Evolutionary conservation across 495 filamentous ascomycete genomes (phyloP).

Genomic region (Daldinia caldariorum): DNA sequence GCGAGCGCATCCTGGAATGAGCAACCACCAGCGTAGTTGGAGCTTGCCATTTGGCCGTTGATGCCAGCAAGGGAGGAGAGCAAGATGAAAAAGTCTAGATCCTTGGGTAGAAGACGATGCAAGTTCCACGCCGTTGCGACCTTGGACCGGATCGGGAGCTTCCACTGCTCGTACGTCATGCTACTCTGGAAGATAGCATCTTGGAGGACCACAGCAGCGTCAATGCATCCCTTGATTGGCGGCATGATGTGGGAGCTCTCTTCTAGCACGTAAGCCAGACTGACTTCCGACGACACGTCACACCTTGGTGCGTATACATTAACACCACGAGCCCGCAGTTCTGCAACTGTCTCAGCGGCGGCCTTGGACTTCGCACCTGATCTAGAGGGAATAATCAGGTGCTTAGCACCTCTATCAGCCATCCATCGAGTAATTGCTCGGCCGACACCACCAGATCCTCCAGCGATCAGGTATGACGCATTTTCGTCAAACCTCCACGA

Average conservation of each 20-base stretch:
- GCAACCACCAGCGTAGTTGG: conserved; percentile 66
- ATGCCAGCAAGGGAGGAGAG: conserved; percentile 55
- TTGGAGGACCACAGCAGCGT: conserved; percentile 57
- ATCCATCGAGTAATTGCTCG: conserved; percentile 37
- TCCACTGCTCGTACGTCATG: conserved; percentile 55
- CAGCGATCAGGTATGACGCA: conserved; percentile 14
- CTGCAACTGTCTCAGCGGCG: conserved; percentile 30
- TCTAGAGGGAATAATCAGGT: conserved; percentile 41
- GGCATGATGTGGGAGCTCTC: conserved; percentile 49
- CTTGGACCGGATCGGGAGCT: conserved; percentile 51
- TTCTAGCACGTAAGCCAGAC: conserved; percentile 17
- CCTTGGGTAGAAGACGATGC: conserved; percentile 51
- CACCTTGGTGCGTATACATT: conserved; percentile 45
- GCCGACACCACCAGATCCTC: conserved; percentile 39
- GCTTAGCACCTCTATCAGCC: conserved; percentile 29
- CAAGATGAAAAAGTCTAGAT: conserved; percentile 66
- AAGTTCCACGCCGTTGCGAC: conserved; percentile 58
- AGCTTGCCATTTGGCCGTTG: conserved; percentile 61
- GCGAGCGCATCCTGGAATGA: conserved; percentile 60
- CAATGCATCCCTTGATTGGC: conserved; percentile 61
- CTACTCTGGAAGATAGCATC: conserved; percentile 56
- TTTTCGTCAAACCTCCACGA: conserved; percentile 13
- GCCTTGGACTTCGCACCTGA: conserved; percentile 29
- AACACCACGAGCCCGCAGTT: conserved; percentile 34
- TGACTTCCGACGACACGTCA: conserved; percentile 46